Evolutionary conservation across 1,139 yeast genomes (phyloP), one percentile per base, ranked within the genome.

Genomic region (Candida labiduridarum): DNA sequence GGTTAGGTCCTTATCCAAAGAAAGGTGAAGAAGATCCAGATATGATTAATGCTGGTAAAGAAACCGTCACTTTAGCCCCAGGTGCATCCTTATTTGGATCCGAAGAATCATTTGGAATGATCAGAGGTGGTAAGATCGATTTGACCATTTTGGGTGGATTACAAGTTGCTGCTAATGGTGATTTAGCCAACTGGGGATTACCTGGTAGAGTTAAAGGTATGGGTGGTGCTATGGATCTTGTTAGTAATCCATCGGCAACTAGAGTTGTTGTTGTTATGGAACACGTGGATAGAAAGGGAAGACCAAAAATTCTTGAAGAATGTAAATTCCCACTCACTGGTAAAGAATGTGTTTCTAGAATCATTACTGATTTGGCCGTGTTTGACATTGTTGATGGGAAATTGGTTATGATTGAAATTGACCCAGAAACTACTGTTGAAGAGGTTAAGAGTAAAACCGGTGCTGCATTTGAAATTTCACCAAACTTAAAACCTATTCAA

Each of bases 201-300:
- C 82, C 83, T 3, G 81, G 81, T 16, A 67, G 70, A 58, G 74
- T 78, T 48, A 76, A 75, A 60, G 83, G 83, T 29, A 78, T 78
- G 79, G 82, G 83, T 30, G 83, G 83, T n/a, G 83, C 82, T 34
- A 78, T 78, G 83, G 83, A 78, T 58, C 67, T 78, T 18, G 82
- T 76, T 3, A 72, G 81, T 29, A 76, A 77, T 56, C 80, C 82
- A 5, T 58, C 62, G 31, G 63, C 71, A 45, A 78, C 82, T 9
- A 62, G 69, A 49, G 82, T 78, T n/a, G 77, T 78, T 41, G 78
- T 77, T 11, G 67, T 76, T 45, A 77, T 76, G 68, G 82, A 79
- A 52, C 82, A 78, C 57, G 69, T 67, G 31, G 81, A 78, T 57
- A 72, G 69, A 58, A 71, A 74, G 59, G 81, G 81, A 33, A 62